These are phyloP conservation scores for Zygoascus bituminiphila DNA, from an alignment of 805 yeast species.

Conservation along the genomic window DNA sequence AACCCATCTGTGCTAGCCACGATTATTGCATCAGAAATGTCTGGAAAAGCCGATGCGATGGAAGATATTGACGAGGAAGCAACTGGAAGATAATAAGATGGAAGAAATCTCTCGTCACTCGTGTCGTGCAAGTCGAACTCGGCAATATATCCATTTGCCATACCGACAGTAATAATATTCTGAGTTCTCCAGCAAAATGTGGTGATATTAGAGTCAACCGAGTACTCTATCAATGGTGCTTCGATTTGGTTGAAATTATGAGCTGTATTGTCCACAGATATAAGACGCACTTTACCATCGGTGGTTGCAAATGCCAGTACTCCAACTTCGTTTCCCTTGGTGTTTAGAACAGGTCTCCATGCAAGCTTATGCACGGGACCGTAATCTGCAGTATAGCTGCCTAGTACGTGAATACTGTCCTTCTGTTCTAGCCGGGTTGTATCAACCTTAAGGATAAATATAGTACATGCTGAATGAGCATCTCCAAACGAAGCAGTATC, in stretches of 20 bases:
- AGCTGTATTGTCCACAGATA: constrained; percentile 29
- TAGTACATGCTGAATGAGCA: constrained; percentile 5
- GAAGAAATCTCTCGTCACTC: constrained; percentile 16
- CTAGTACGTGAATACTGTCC: constrained; percentile 13
- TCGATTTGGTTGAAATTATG: constrained; percentile 5
- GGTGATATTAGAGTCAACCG: constrained; percentile 31
- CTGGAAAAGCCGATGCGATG: constrained; percentile 30
- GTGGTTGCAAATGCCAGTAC: constrained; percentile 43
- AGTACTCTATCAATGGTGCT: constrained; percentile 11
- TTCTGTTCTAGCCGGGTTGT: constrained; percentile 17
- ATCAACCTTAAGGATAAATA: constrained; percentile 16
- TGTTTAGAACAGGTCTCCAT: constrained; percentile 26
- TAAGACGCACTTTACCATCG: constrained; percentile 48
- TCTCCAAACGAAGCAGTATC: constrained; percentile 12
- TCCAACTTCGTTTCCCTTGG: constrained; percentile 31
- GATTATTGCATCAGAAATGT: constrained; percentile 29
- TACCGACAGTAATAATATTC: constrained; percentile 45
- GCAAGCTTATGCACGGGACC: constrained; percentile 23
- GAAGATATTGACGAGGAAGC: constrained; percentile 34
- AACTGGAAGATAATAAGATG: constrained; percentile 33
- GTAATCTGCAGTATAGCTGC: constrained; percentile 25
- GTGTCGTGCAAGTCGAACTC: constrained; percentile 39
- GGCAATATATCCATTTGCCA: constrained; percentile 49
- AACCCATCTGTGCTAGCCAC: constrained; percentile 39
- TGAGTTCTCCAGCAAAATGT: constrained; percentile 41